phyloP scores from a whole-genome alignment of 2,329 filamentous ascomycete species.

The Aureobasidium sp. region DNA sequence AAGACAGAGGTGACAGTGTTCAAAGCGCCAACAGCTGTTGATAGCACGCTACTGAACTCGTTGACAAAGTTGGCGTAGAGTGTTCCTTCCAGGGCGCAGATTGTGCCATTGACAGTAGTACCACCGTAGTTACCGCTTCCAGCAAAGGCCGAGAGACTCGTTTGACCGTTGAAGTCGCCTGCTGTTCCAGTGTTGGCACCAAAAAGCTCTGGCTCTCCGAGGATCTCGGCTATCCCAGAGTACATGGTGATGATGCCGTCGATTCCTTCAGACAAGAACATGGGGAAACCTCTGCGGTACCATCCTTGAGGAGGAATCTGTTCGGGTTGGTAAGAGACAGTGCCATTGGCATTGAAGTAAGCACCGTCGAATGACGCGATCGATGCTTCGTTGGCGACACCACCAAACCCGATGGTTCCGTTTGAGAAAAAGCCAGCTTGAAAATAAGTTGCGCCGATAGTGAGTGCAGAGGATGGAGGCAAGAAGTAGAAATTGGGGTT shows the following conservation, averaged over 20 bases:
- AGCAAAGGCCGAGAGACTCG: neutral
- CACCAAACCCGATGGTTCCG: constrained; percentile 14
- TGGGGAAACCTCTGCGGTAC: constrained; percentile 16
- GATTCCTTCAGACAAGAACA: constrained; percentile 13
- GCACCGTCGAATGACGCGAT: constrained; percentile 15
- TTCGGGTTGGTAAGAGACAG: constrained; percentile 16
- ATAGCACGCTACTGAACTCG: constrained; percentile 7
- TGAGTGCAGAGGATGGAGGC: constrained; percentile 8
- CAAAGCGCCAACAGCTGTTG: constrained; percentile 7
- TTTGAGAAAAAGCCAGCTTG: constrained; percentile 16
- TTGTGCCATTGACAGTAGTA: constrained; percentile 11
- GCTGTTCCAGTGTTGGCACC: constrained; percentile 9
- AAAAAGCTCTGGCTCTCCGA: constrained; percentile 13
- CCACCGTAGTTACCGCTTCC: constrained; percentile 11
- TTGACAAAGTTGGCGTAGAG: constrained; percentile 17
- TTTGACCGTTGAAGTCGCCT: constrained; percentile 8
- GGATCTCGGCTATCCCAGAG: neutral
- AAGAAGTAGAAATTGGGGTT: constrained; percentile 26
- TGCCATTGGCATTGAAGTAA: constrained; percentile 7
- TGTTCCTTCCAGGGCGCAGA: constrained; percentile 8
- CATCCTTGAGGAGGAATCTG: constrained; percentile 18
- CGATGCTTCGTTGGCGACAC: constrained; percentile 17
- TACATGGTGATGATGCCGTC: constrained; percentile 18
- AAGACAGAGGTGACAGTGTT: constrained; percentile 10
- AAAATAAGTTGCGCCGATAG: constrained; percentile 15